These are phyloP conservation scores for Bassia scoparia DNA, from an alignment of 148 eudicot genomes.

Conservation along the genomic window DNA sequence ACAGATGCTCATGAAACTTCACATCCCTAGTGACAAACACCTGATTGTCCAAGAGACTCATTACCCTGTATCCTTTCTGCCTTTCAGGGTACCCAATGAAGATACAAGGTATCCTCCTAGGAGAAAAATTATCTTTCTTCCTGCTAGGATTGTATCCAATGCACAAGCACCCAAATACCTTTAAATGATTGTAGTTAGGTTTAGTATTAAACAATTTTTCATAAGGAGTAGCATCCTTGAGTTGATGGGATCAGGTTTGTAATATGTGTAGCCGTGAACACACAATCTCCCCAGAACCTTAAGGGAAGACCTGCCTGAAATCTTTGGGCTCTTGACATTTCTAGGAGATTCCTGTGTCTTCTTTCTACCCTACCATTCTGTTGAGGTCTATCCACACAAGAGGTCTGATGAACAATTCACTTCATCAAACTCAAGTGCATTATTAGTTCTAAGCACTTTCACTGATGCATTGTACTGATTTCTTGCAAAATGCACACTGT, in stretches of 20 bases:
- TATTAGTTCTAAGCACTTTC: neutral
- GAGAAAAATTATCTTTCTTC: too few relatives aligned
- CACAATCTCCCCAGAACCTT: neutral
- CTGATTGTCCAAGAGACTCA: too few relatives aligned
- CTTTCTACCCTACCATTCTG: neutral
- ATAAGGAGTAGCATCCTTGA: too few relatives aligned
- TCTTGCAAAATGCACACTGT: neutral
- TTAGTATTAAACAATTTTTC: neutral
- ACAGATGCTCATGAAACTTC: too few relatives aligned
- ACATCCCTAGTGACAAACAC: too few relatives aligned
- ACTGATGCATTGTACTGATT: neutral
- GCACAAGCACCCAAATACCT: neutral
- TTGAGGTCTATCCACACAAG: neutral
- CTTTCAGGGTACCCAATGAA: too few relatives aligned
- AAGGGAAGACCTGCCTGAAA: neutral
- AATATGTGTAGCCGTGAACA: neutral
- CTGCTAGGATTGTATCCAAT: too few relatives aligned
- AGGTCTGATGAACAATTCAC: neutral
- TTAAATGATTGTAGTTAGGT: neutral
- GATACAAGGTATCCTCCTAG: too few relatives aligned
- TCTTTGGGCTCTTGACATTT: neutral
- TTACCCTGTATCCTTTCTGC: too few relatives aligned
- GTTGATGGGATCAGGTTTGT: neutral
- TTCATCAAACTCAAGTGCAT: neutral
- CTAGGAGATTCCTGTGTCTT: neutral